phyloP scores from a whole-genome alignment of 768 basidiomycete genomes.

The Calocera cornea region DNA sequence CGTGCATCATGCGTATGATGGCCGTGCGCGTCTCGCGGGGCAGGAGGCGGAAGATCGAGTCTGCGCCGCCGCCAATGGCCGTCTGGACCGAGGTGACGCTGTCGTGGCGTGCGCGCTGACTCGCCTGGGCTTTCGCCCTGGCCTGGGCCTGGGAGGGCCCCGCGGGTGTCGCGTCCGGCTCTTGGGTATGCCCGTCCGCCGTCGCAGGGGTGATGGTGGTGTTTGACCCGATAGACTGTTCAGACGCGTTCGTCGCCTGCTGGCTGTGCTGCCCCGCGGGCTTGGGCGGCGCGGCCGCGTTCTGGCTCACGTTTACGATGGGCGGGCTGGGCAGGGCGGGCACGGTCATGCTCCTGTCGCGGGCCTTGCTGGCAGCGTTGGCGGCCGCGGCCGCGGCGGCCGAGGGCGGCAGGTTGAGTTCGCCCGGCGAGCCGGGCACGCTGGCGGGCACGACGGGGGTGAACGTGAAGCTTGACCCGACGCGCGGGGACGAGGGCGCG shows the following conservation, averaged over 20 bases:
- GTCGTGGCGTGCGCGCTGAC: constrained; percentile 31
- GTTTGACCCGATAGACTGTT: not conserved
- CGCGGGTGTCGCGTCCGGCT: not conserved
- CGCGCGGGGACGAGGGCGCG: not conserved
- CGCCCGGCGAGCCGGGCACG: not conserved
- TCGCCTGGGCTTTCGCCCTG: constrained; percentile 8
- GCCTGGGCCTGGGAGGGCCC: constrained; percentile 17
- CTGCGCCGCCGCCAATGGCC: constrained; percentile 58
- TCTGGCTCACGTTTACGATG: not conserved
- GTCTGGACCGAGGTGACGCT: constrained; percentile 37
- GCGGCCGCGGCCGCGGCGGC: not conserved
- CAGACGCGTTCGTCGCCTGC: not conserved
- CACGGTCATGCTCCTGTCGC: constrained; percentile 1
- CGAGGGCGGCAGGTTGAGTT: not conserved
- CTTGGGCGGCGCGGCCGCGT: constrained; percentile 1
- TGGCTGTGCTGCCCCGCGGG: not conserved
- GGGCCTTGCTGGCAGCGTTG: not conserved
- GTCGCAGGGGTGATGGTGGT: not conserved
- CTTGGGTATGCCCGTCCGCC: not conserved
- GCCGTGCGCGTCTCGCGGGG: constrained; percentile 85
- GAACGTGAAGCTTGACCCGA: not conserved
- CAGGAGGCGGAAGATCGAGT: constrained; percentile 90
- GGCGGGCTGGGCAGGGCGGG: constrained; percentile 3
- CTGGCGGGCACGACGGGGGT: not conserved
- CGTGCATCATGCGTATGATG: constrained; percentile 82